A percentile compares a stretch with the other conserved stretches of the same genome.
Conservation (phyloP, 345 rosid genomes). For the Odontarrhena argentea region DNA sequence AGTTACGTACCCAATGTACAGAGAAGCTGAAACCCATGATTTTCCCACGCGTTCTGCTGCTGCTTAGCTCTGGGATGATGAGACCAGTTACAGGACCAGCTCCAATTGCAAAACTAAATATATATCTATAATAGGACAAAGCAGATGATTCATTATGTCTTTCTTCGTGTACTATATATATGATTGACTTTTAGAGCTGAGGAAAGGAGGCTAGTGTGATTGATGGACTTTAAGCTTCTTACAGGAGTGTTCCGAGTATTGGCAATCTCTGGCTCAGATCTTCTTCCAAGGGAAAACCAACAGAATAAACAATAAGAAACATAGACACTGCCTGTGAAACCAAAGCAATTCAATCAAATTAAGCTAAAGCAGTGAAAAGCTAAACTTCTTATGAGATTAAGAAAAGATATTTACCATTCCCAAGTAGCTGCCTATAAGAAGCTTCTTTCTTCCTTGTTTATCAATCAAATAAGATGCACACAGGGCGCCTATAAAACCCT, state of each 20-base stretch:
- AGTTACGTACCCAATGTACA: constrained; percentile 70
- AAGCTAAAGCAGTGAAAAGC: constrained; percentile 7
- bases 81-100: constrained; percentile 83
- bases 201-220: background rate
- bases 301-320: constrained; percentile 58
- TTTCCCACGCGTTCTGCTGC: constrained; percentile 70
- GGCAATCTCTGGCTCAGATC: constrained; percentile 67
- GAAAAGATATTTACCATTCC: constrained; percentile 58
- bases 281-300: constrained; percentile 61
- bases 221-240: constrained; percentile 37
- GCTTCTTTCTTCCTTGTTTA: constrained; percentile 64
- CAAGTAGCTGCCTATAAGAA: constrained; percentile 67
- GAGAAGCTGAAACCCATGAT: constrained; percentile 72
- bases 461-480: constrained; percentile 68
- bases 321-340: constrained; percentile 68
- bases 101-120: constrained; percentile 69
- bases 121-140: constrained; percentile 49
- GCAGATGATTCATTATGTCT: background rate
- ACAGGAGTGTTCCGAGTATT: constrained; percentile 70
- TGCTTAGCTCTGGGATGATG: constrained; percentile 75
- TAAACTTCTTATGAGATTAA: background rate
- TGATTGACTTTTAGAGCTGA: background rate
- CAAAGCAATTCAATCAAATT: constrained; percentile 12
- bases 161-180: background rate
- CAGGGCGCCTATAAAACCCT: constrained; percentile 57